Evolutionary conservation across 352 stramenopile genomes (phyloP).

Genomic region (Globisporangium parvum): DNA sequence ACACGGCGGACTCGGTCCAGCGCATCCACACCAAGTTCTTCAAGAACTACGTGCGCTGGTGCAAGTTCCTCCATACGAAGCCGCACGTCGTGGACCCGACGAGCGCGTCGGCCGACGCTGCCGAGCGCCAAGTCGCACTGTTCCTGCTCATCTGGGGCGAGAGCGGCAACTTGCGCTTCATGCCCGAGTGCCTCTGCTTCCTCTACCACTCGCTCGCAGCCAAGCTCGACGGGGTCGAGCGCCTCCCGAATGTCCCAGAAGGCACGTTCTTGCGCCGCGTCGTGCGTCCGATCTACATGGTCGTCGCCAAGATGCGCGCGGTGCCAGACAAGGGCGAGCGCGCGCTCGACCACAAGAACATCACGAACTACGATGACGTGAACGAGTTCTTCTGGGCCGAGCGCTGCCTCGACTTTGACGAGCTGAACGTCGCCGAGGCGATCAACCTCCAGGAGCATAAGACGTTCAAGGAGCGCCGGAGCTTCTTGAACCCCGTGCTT

Average conservation of each 20-base stretch:
- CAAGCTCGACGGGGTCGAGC: constrained; percentile 61
- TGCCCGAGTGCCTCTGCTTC: constrained; percentile 88
- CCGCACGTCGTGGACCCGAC: constrained; percentile 68
- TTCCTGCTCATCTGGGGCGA: constrained; percentile 87
- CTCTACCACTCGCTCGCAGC: constrained; percentile 76
- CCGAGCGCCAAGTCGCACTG: constrained; percentile 64
- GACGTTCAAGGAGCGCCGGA: constrained; percentile 83
- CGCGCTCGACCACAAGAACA: constrained; percentile 73
- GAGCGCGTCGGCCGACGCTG: constrained; percentile 16
- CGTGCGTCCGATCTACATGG: constrained; percentile 71
- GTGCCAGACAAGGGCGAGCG: constrained; percentile 21
- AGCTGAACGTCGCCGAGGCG: constrained; percentile 71
- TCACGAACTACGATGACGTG: constrained; percentile 88
- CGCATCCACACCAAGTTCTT: constrained; percentile 93
- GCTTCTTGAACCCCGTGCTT: constrained; percentile 71
- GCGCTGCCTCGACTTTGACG: constrained; percentile 75
- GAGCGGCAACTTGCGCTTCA: constrained; percentile 79
- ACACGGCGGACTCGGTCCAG: constrained; percentile 55
- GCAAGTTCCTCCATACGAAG: constrained; percentile 83
- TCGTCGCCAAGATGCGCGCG: constrained; percentile 68
- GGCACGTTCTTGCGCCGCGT: constrained; percentile 67
- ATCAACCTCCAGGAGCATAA: constrained; percentile 64
- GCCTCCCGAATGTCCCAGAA: constrained; percentile 51
- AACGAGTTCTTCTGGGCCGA: constrained; percentile 89
- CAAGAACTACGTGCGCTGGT: constrained; percentile 94